Conservation (phyloP, 176 grass and related monocot genomes). For the Rhynchospora tenuis region DNA sequence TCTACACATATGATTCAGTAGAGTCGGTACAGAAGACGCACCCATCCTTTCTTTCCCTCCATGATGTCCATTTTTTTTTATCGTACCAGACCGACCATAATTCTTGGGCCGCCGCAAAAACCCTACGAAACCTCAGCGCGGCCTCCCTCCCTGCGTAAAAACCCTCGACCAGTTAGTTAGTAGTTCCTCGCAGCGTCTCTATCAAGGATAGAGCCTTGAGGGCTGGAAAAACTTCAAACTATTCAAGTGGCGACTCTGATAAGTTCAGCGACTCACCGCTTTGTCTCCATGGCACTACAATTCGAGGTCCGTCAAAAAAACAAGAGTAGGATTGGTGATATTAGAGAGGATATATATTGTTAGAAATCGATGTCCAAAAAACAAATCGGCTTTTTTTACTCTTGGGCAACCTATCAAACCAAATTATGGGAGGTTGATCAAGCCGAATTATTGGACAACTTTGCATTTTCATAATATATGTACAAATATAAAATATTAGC, state of each 20-base stretch:
- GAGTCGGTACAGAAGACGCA: background rate
- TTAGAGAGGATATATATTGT: background rate
- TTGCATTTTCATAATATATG: background rate
- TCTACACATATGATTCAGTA: background rate
- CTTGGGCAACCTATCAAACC: too few relatives aligned
- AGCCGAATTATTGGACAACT: background rate
- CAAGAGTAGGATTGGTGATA: background rate
- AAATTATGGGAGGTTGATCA: background rate
- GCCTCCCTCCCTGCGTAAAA: background rate
- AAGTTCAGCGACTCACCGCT: background rate
- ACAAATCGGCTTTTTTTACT: background rate
- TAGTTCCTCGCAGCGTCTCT: background rate
- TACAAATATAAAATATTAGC: background rate
- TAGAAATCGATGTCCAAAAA: background rate
- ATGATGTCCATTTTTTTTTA: too few relatives aligned
- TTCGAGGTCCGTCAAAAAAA: slow-evolving; percentile 2
- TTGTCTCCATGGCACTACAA: slow-evolving; percentile 17
- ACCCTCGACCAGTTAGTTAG: background rate
- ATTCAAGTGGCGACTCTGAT: background rate
- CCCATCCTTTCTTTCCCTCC: background rate
- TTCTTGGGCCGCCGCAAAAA: slow-evolving; percentile 15
- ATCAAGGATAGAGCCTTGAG: background rate
- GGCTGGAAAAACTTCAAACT: background rate
- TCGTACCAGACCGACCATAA: background rate
- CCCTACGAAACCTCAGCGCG: slow-evolving; percentile 1